These are phyloP conservation scores for Ophiostoma perfectum DNA, from an alignment of 2,329 filamentous ascomycete species.

Conservation along the genomic window DNA sequence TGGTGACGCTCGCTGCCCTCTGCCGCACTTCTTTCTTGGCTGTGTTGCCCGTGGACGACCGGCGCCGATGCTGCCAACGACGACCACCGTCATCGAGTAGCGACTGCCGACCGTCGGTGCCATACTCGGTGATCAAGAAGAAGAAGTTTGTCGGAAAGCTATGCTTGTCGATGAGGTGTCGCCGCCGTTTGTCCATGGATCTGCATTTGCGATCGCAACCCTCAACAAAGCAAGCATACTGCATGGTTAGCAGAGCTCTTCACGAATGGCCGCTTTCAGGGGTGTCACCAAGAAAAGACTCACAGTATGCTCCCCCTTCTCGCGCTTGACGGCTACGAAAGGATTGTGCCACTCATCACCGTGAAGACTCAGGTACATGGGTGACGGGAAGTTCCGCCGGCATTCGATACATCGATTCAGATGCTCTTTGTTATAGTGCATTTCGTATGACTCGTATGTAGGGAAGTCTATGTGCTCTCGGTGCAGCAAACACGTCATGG, in stretches of 20 bases:
- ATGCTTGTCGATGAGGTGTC: conserved; percentile 93
- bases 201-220: conserved; percentile 79
- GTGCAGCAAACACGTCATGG: conserved; percentile 79
- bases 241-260: neutral
- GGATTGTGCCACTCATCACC: conserved; percentile 90
- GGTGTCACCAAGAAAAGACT: conserved; percentile 31
- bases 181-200: conserved; percentile 74
- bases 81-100: conserved; percentile 59
- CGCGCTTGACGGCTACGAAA: conserved; percentile 63
- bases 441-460: conserved; percentile 75
- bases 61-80: conserved; percentile 37
- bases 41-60: conserved; percentile 41
- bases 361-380: conserved; percentile 73
- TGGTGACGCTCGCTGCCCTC: conserved; percentile 13
- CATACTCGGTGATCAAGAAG: conserved; percentile 78
- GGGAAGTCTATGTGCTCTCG: conserved; percentile 62
- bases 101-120: conserved; percentile 79
- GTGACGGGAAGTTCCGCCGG: conserved; percentile 78
- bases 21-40: conserved; percentile 30
- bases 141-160: conserved; percentile 85
- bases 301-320: conserved; percentile 81
- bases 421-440: conserved; percentile 77
- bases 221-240: conserved; percentile 88
- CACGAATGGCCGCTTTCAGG: too few species aligned
- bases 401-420: conserved; percentile 82